Evolutionary conservation across 2,329 filamentous ascomycete genomes (phyloP), one percentile per base, ranked within the genome.

Genomic region (Xylaria sp.): DNA sequence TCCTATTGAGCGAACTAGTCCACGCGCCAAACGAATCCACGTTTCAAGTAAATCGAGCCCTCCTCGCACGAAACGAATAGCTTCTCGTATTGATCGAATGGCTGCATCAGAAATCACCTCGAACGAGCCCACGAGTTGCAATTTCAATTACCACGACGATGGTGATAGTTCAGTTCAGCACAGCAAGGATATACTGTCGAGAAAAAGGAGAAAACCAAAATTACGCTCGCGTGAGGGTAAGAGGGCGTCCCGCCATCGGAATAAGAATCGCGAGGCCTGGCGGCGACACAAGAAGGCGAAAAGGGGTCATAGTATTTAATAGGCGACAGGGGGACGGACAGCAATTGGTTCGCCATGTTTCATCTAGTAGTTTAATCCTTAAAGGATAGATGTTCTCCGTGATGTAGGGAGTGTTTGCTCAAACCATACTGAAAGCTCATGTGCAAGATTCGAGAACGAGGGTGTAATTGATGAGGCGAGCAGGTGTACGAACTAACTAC

Each of bases 181-280:
- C 47, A 19, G n/a, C 4, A 24, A 50, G 47, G 21, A 24, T 24
- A n/a, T 24, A 9, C 47, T 2, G 21, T 12, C 47, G 1, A 24
- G 47, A 12, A 24, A 50, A 27, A 2, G 24, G 21, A 50, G 9
- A 24, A 50, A 24, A 8, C 24, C 4, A 27, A 27, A 19, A n/a
- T 12, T 1, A 5, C 32, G 1, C 34, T 11, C 34, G 3, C 24
- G 17, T 45, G 27, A 21, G 7, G 5, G 50, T 3, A 65, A 61
- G 30, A 2, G 34, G 2, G 14, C 51, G 6, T 24, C 21, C 4
- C 61, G 66, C 6, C 24, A 68, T 36, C 66, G 66, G n/a, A 63
- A 67, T n/a, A n/a, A 14, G 2, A 12, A 65, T 17, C 65, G 65
- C 14, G n/a, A 53, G 21, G n/a, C 8, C 1, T 51, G 58, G 58